Conservation (phyloP, 2,329 filamentous ascomycete species). For the Diaporthe vaccinii region DNA sequence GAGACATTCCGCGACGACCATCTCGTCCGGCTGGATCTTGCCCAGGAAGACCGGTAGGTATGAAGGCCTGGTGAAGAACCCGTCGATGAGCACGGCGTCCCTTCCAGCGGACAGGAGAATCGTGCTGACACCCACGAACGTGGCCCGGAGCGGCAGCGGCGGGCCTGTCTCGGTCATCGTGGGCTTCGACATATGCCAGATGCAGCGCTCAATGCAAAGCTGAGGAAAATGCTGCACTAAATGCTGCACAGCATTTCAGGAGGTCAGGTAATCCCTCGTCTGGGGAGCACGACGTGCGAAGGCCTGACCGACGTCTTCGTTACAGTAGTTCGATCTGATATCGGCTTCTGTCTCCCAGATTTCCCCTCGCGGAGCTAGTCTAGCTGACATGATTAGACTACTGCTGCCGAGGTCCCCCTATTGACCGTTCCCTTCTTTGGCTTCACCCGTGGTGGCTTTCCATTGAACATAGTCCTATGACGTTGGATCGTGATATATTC, state of each 20-base stretch:
- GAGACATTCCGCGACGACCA: background rate
- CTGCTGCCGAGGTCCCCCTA: background rate
- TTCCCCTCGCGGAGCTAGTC: background rate
- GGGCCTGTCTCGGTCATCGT: background rate
- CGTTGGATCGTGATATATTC: background rate
- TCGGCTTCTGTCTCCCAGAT: background rate
- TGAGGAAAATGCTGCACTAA: background rate
- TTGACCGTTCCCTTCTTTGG: background rate
- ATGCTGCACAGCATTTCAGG: background rate
- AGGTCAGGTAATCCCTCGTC: background rate
- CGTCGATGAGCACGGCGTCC: constrained; percentile 41
- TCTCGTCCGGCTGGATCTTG: constrained; percentile 14
- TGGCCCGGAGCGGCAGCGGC: background rate
- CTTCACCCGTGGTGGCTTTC: background rate
- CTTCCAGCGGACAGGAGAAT: constrained; percentile 3
- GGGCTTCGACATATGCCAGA: background rate
- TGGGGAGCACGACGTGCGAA: background rate
- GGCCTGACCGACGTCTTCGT: background rate
- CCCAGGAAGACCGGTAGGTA: constrained; percentile 18
- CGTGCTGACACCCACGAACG: constrained; percentile 16
- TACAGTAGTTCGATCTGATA: constrained; percentile 5
- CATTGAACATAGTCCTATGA: background rate
- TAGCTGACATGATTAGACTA: background rate
- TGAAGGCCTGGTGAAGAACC: constrained; percentile 45
- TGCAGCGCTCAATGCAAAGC: background rate